Conservation (phyloP, 2,329 filamentous ascomycete species). For the Scedosporium boydii region DNA sequence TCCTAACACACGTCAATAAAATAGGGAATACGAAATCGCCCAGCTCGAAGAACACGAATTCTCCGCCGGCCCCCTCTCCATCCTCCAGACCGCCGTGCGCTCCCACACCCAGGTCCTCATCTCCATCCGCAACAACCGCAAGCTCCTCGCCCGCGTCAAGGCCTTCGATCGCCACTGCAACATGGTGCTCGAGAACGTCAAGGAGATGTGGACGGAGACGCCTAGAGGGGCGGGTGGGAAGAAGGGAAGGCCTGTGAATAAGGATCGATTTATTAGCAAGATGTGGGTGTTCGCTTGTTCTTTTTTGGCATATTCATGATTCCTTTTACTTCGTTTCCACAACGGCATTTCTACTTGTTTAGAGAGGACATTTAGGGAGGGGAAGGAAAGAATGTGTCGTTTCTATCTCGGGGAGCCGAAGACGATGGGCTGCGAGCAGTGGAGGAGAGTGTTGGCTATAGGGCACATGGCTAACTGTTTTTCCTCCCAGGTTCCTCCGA, state of each 20-base stretch:
- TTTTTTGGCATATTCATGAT: neutral
- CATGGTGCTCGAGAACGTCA: slow-evolving; percentile 92
- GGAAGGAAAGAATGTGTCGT: too few species aligned
- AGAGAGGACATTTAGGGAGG: neutral
- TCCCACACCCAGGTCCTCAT: slow-evolving; percentile 94
- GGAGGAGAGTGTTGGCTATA: neutral
- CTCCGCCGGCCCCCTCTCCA: slow-evolving; percentile 55
- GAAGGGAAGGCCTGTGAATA: slow-evolving; percentile 86
- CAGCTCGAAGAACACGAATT: slow-evolving; percentile 54
- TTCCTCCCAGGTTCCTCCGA: slow-evolving; percentile 58
- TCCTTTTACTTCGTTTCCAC: slow-evolving; percentile 1
- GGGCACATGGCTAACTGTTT: neutral
- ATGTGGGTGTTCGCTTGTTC: slow-evolving; percentile 50
- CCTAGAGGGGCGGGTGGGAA: slow-evolving; percentile 74
- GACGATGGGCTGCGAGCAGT: too few species aligned
- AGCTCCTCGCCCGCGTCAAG: slow-evolving; percentile 93
- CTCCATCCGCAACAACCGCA: slow-evolving; percentile 96
- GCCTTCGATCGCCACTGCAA: slow-evolving; percentile 98
- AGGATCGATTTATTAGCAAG: slow-evolving; percentile 97
- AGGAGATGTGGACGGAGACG: slow-evolving; percentile 98
- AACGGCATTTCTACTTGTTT: neutral
- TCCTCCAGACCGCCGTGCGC: slow-evolving; percentile 93
- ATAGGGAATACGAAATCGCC: slow-evolving; percentile 81
- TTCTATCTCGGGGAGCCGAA: too few species aligned
- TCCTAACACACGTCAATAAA: slow-evolving; percentile 6